A percentile compares a stretch with the other conserved stretches of the same genome.
Evolutionary conservation across 225 moss, liverwort and hornwort species (phyloP).

Genomic region (Anthoceros angustus): DNA sequence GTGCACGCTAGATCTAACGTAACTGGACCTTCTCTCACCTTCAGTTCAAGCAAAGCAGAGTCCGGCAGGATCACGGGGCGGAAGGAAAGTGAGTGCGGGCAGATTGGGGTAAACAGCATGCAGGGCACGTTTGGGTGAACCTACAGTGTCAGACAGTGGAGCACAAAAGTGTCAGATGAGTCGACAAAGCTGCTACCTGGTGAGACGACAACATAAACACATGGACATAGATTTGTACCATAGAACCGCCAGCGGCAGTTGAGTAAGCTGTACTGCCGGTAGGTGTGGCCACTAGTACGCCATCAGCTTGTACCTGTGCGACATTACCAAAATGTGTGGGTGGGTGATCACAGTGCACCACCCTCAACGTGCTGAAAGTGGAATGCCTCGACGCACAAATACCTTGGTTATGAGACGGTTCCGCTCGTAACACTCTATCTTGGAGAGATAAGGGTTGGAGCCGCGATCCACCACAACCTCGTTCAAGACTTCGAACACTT

Average conservation of each 20-base stretch:
- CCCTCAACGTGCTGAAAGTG: too few species aligned
- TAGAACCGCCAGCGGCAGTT: constrained; percentile 71
- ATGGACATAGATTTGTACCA: constrained; percentile 21
- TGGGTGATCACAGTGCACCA: too few species aligned
- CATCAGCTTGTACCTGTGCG: constrained; percentile 70
- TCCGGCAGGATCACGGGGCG: constrained; percentile 80
- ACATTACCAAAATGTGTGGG: not conserved
- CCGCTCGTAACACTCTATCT: constrained; percentile 87
- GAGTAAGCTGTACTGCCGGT: constrained; percentile 80
- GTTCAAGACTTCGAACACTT: constrained; percentile 84
- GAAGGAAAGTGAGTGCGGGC: constrained; percentile 89
- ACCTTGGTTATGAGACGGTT: constrained; percentile 82
- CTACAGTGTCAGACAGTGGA: constrained; percentile 7
- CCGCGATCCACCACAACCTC: constrained; percentile 94
- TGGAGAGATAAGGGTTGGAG: constrained; percentile 87
- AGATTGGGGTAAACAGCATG: constrained; percentile 94
- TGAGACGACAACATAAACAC: not conserved
- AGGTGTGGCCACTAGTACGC: constrained; percentile 86
- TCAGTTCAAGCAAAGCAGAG: constrained; percentile 73
- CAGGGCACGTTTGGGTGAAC: constrained; percentile 90
- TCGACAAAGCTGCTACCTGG: not conserved
- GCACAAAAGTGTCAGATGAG: not conserved
- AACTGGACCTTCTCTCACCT: constrained; percentile 16
- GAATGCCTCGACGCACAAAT: not conserved
- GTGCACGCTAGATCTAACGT: not conserved